Evolutionary conservation across 768 basidiomycete species (phyloP).

Genomic region (Daedalea quercina): DNA sequence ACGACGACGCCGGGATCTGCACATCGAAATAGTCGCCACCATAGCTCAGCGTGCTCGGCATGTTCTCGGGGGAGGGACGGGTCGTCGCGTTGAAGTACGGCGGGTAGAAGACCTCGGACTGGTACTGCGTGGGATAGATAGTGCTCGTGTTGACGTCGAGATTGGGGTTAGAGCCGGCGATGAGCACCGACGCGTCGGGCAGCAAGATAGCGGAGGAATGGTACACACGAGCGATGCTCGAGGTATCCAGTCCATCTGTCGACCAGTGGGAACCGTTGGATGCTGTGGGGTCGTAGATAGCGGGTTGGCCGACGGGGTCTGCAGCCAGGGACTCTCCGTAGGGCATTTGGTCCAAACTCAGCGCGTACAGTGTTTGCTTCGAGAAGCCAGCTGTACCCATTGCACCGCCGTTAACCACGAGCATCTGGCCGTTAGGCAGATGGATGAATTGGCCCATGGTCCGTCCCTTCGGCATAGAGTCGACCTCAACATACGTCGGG

Average conservation of each 20-base stretch:
- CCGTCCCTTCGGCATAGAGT: conserved; percentile 64
- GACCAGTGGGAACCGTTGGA: conserved; percentile 73
- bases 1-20: conserved; percentile 56
- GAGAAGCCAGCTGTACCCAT: conserved; percentile 92
- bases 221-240: conserved; percentile 75
- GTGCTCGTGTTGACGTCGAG: conserved; percentile 66
- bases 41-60: conserved; percentile 74
- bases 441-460: conserved; percentile 92
- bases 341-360: conserved; percentile 47
- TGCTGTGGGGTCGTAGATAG: conserved; percentile 74
- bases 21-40: conserved; percentile 81
- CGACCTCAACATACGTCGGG: conserved; percentile 61
- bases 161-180: conserved; percentile 93
- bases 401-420: conserved; percentile 74
- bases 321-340: conserved; percentile 70
- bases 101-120: conserved; percentile 88
- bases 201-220: conserved; percentile 90
- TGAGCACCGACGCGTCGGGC: conserved; percentile 77
- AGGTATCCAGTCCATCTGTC: conserved; percentile 50
- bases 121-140: conserved; percentile 69
- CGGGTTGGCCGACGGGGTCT: conserved; percentile 73
- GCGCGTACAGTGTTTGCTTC: conserved; percentile 29
- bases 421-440: conserved; percentile 71
- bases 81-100: conserved; percentile 67
- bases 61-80: conserved; percentile 63